Base-by-base conservation (phyloP, 176 grass and related monocot species). In the Oryza rufipogon region DNA sequence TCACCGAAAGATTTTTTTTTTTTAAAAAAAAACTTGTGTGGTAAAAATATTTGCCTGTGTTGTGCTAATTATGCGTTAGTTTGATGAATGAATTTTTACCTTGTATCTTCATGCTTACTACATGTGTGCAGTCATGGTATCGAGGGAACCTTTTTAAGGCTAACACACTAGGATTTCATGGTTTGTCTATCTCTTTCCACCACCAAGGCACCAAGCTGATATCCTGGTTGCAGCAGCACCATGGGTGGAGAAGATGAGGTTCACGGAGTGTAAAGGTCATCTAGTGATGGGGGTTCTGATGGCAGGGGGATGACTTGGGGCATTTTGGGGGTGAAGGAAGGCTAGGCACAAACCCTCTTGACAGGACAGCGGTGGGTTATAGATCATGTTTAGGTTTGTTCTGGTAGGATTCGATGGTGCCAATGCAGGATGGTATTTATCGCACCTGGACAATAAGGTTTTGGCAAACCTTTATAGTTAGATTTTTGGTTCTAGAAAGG, bases 361-460 rank as follows among this genome's bases (percentile, higher is more conserved):
- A 20, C 47, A 52, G 33, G 45, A 36, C 20, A 56, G 68, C 2
- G 23, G 11, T 67, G 32, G 39, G 58, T 6, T 19, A 6, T 67
- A 13, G 6, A 45, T 84, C 63, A 45, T 66, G 12, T 77, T 79
- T 73, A 44, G 66, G 54, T 88, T 66, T 78, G n/a, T 42, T 88
- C 51, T n/a, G 26, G 34, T 44, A 49, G 49, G 20, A 69, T 47
- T 47, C 6, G 38, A 71, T 25, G 39, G 38, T 1, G 3, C 0
- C 11, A 60, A 75, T 61, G 74, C 36, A 70, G 60, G 47, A 15
- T 46, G 64, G 0, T 46, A 63, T 70, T 69, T 76, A 46, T 69
- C 49, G 33, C 54, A 19, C 16, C 34, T 0, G 6, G 66, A 67
- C 19, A 46, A 46, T 30, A 58, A 41, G 75, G 1, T 45, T 46